Percentiles rank a stretch among this genome's conserved stretches.
Conservation (phyloP, 495 filamentous ascomycete species). For the Annulohypoxylon maeteangense region DNA sequence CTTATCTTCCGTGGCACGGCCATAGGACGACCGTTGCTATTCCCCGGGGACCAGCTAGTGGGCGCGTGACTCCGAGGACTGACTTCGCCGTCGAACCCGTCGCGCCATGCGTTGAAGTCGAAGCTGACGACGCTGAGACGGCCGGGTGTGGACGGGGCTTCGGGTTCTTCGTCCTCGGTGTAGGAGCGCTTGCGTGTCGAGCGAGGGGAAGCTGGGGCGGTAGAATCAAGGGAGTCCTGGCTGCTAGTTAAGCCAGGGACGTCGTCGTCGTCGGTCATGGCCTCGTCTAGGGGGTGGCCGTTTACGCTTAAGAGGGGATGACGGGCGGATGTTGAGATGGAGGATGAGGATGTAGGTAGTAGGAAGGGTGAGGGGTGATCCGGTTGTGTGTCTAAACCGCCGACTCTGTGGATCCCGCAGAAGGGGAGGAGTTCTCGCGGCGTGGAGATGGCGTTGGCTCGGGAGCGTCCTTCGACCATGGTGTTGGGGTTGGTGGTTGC, state of each 20-base stretch:
- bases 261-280: constrained; percentile 33
- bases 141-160: constrained; percentile 12
- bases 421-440: constrained; percentile 75
- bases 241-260: constrained; percentile 52
- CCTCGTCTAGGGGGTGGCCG: constrained; percentile 21
- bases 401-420: constrained; percentile 76
- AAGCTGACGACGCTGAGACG: constrained; percentile 41
- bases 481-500: constrained; percentile 7
- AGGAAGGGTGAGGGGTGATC: constrained; percentile 11
- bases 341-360: neutral
- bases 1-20: constrained; percentile 51
- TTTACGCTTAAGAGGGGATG: constrained; percentile 28
- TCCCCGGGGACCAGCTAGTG: constrained; percentile 3
- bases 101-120: constrained; percentile 23
- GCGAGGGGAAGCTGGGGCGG: constrained; percentile 11
- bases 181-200: constrained; percentile 55
- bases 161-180: constrained; percentile 47
- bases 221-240: constrained; percentile 53
- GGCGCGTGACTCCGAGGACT: constrained; percentile 51
- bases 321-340: neutral
- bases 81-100: constrained; percentile 50
- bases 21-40: constrained; percentile 47
- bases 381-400: constrained; percentile 62
- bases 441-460: constrained; percentile 45
- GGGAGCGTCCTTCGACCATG: constrained; percentile 42